phyloP scores from a whole-genome alignment of 345 rosid species.

The Sisymbrium altissimum region DNA sequence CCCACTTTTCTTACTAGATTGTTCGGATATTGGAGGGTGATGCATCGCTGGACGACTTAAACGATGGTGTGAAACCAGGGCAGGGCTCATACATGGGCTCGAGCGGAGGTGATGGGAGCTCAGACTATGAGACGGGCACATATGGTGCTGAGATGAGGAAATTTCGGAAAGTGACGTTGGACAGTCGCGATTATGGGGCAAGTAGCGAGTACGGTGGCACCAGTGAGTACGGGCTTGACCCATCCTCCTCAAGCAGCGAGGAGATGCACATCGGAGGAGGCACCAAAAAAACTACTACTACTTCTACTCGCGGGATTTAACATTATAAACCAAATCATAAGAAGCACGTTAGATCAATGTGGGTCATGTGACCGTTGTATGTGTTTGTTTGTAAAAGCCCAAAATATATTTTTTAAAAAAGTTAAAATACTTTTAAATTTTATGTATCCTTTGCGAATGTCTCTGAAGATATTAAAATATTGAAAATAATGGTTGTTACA shows the following conservation, averaged over 20 bases:
- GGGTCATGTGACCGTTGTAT: not conserved
- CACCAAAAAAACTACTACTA: conserved; percentile 27
- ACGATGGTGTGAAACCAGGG: conserved; percentile 68
- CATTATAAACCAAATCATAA: conserved; percentile 10
- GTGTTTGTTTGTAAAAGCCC: conserved; percentile 1
- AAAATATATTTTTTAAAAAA: not conserved
- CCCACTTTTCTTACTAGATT: conserved; percentile 34
- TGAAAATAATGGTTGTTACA: not conserved
- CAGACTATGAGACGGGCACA: conserved; percentile 70
- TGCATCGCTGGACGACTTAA: conserved; percentile 61
- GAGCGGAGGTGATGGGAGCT: conserved; percentile 65
- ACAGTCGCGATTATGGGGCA: conserved; percentile 62
- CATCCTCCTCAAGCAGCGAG: conserved; percentile 79
- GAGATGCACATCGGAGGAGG: conserved; percentile 24
- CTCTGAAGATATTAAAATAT: not conserved
- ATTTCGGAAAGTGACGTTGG: conserved; percentile 64
- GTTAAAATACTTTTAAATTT: not conserved
- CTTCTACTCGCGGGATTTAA: conserved; percentile 55
- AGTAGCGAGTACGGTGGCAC: conserved; percentile 74
- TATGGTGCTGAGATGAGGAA: conserved; percentile 77
- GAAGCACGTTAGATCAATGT: not conserved
- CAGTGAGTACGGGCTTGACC: conserved; percentile 70
- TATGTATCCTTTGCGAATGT: not conserved
- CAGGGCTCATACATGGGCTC: conserved; percentile 40
- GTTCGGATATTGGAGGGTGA: conserved; percentile 85